These are phyloP conservation scores for Angophora floribunda DNA, from an alignment of 345 rosid species.

Conservation along the genomic window DNA sequence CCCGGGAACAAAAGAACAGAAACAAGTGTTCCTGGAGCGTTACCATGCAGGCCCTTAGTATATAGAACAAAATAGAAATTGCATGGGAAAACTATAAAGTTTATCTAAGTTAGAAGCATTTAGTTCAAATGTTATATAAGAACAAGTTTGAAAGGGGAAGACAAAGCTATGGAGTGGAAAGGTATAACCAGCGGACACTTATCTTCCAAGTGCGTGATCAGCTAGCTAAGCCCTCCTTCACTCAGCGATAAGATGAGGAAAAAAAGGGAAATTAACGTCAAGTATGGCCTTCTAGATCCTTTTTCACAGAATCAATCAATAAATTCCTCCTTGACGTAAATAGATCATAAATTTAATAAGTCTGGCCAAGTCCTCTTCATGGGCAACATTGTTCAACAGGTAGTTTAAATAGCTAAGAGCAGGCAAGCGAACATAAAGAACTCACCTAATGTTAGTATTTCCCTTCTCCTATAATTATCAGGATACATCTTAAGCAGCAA, in stretches of 20 bases:
- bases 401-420: background rate
- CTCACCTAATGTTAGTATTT: constrained; percentile 45
- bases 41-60: no score
- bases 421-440: background rate
- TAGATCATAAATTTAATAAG: background rate
- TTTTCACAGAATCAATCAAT: background rate
- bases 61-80: background rate
- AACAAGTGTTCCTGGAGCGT: no score
- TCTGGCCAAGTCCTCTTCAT: background rate
- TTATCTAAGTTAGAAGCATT: background rate
- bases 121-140: background rate
- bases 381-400: background rate
- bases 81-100: background rate
- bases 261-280: background rate
- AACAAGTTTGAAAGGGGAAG: background rate
- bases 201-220: background rate
- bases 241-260: background rate
- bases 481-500: constrained; percentile 67
- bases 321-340: background rate
- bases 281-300: background rate
- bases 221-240: background rate
- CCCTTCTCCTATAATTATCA: constrained; percentile 37
- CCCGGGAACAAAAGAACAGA: no score
- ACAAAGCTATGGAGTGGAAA: background rate
- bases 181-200: background rate